Percentiles rank a stretch among this genome's conserved stretches.
phyloP scores from a whole-genome alignment of 2,329 filamentous ascomycete species.

The Fusarium sp. region DNA sequence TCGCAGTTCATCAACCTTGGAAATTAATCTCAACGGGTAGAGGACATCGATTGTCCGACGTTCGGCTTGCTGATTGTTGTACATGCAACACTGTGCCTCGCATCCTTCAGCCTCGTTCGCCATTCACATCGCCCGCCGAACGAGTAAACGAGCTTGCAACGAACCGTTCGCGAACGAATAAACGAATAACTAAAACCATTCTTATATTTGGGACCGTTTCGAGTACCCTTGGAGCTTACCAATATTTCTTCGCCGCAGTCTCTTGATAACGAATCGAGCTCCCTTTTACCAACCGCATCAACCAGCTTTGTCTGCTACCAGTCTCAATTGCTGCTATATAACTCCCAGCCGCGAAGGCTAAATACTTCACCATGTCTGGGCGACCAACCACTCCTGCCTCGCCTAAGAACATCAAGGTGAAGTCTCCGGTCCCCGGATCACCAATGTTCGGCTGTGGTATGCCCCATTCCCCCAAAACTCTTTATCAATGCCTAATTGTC shows the following conservation, averaged over 20 bases:
- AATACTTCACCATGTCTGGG: slow-evolving; percentile 56
- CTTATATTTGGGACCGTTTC: background rate
- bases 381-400: slow-evolving; percentile 64
- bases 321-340: background rate
- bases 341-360: slow-evolving; percentile 5
- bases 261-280: slow-evolving; percentile 12
- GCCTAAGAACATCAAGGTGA: slow-evolving; percentile 70
- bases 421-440: slow-evolving; percentile 67
- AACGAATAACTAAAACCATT: background rate
- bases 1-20: background rate
- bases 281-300: slow-evolving; percentile 1
- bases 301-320: background rate
- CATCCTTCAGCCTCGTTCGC: slow-evolving; percentile 31
- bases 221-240: background rate
- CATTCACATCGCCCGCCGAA: slow-evolving; percentile 12
- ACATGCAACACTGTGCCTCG: slow-evolving; percentile 11
- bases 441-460: slow-evolving; percentile 75
- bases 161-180: background rate
- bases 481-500: slow-evolving; percentile 46
- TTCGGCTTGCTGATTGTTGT: slow-evolving; percentile 17
- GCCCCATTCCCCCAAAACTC: slow-evolving; percentile 45
- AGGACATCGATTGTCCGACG: slow-evolving; percentile 30
- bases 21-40: slow-evolving; percentile 2
- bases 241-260: background rate
- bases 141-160: background rate